Conservation (phyloP, 768 basidiomycete species). For the Leucocoprinus birnbaumii region DNA sequence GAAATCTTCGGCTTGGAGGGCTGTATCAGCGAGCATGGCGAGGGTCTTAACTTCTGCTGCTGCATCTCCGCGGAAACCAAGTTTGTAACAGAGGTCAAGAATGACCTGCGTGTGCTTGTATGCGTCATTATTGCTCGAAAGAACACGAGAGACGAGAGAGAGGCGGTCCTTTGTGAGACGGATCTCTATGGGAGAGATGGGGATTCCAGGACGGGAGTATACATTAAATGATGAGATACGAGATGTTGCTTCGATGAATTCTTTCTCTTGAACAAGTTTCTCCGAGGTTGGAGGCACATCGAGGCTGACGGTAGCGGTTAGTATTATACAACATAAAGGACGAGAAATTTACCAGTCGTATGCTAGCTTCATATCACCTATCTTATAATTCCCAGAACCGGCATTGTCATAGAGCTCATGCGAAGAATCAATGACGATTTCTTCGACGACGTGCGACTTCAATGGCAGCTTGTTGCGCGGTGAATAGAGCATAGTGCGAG, state of each 20-base stretch:
- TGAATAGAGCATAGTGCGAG: slow-evolving; percentile 54
- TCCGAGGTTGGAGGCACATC: slow-evolving; percentile 68
- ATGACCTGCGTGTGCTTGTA: slow-evolving; percentile 93
- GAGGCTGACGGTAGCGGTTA: slow-evolving; percentile 47
- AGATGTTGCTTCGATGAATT: slow-evolving; percentile 97
- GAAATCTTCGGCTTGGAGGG: slow-evolving; percentile 82
- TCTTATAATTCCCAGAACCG: slow-evolving; percentile 84
- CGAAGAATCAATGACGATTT: slow-evolving; percentile 76
- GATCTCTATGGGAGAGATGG: slow-evolving; percentile 90
- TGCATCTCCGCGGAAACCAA: slow-evolving; percentile 72
- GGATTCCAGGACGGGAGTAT: slow-evolving; percentile 66
- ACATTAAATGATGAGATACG: slow-evolving; percentile 92
- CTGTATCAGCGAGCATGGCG: slow-evolving; percentile 90
- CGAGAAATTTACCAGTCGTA: slow-evolving; percentile 92
- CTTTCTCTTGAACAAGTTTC: slow-evolving; percentile 64
- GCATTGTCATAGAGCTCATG: slow-evolving; percentile 96
- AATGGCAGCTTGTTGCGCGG: slow-evolving; percentile 49
- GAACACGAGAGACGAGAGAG: slow-evolving; percentile 80
- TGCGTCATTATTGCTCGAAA: slow-evolving; percentile 81
- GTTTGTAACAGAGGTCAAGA: slow-evolving; percentile 84
- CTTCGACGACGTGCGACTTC: slow-evolving; percentile 53
- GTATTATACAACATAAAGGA: no score
- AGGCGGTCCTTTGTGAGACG: slow-evolving; percentile 88
- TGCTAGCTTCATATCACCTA: slow-evolving; percentile 94
- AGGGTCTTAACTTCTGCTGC: slow-evolving; percentile 80